Evolutionary conservation across 768 basidiomycete species (phyloP).

Genomic region (Amanita fuliginea): DNA sequence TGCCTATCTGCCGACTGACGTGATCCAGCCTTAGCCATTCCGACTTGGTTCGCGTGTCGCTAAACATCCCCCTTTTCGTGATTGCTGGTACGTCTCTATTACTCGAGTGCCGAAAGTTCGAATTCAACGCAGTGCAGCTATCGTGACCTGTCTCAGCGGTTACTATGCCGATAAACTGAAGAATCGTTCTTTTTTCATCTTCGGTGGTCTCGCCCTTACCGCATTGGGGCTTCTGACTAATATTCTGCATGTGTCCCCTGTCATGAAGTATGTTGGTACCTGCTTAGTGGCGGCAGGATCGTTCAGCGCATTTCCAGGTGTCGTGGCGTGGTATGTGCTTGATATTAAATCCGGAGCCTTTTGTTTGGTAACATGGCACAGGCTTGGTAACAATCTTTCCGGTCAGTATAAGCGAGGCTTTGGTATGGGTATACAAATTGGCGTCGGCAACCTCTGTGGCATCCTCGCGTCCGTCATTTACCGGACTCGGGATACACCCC

Average conservation of each 20-base stretch:
- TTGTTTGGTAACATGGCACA: slow-evolving; percentile 11
- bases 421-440: slow-evolving; percentile 59
- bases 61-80: slow-evolving; percentile 60
- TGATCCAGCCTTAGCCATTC: slow-evolving; percentile 43
- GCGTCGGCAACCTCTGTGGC: slow-evolving; percentile 55
- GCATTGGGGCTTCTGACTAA: background rate
- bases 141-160: slow-evolving; percentile 38
- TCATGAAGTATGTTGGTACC: slow-evolving; percentile 63
- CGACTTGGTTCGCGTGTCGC: slow-evolving; percentile 44
- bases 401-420: slow-evolving; percentile 65
- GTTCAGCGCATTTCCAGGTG: slow-evolving; percentile 48
- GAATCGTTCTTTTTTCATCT: slow-evolving; percentile 11
- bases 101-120: background rate
- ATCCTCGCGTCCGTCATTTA: slow-evolving; percentile 58
- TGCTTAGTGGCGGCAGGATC: slow-evolving; percentile 59
- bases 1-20: background rate
- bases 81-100: slow-evolving; percentile 37
- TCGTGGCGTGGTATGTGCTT: slow-evolving; percentile 41
- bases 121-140: slow-evolving; percentile 11
- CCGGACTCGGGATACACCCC: slow-evolving; percentile 44
- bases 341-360: slow-evolving; percentile 4
- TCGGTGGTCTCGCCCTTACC: background rate
- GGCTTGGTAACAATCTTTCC: slow-evolving; percentile 55
- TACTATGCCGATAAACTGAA: slow-evolving; percentile 47
- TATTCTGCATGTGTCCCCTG: slow-evolving; percentile 10